phyloP scores from a whole-genome alignment of 352 stramenopile species.

The Thraustochytrium sp. region DNA sequence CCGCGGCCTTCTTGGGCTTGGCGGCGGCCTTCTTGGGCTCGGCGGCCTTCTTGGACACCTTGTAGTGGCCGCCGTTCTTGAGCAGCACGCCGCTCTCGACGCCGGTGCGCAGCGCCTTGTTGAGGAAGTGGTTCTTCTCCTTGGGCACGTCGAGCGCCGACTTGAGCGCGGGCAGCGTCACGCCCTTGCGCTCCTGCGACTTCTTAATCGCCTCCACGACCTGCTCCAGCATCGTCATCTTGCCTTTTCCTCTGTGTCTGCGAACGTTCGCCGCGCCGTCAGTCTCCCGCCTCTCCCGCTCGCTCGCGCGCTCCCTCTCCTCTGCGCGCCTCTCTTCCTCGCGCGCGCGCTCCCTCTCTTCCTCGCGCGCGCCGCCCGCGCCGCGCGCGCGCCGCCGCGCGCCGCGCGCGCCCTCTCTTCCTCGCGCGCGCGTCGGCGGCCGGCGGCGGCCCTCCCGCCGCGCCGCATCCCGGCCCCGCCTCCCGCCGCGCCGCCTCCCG shows the following conservation, averaged over 20 bases:
- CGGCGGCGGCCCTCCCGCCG: too few relatives aligned
- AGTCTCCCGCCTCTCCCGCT: too few relatives aligned
- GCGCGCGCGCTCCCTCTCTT: too few relatives aligned
- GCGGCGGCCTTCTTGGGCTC: conserved; percentile 14
- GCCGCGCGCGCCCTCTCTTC: too few relatives aligned
- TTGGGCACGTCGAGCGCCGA: background rate
- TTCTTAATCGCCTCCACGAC: conserved; percentile 20
- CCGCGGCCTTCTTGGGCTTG: background rate
- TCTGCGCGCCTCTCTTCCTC: too few relatives aligned
- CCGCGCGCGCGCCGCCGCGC: too few relatives aligned
- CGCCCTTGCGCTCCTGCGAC: conserved; percentile 13
- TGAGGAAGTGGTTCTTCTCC: conserved; percentile 21
- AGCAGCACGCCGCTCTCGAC: conserved; percentile 24
- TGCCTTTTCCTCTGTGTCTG: background rate
- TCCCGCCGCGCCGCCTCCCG: too few relatives aligned
- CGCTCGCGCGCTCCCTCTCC: too few relatives aligned
- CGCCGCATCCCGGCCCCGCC: too few relatives aligned
- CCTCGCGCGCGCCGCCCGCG: too few relatives aligned
- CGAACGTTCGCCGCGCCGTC: too few relatives aligned
- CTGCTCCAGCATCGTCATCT: conserved; percentile 28
- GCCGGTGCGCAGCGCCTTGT: background rate
- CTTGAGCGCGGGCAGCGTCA: conserved; percentile 31
- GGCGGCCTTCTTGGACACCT: background rate
- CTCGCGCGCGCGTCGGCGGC: too few relatives aligned
- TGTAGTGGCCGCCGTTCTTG: conserved; percentile 38